Percentiles rank a stretch among this genome's conserved stretches.
These are phyloP conservation scores for Leccinum fuscescens DNA, from an alignment of 1,284 basidiomycete species.

Conservation along the genomic window DNA sequence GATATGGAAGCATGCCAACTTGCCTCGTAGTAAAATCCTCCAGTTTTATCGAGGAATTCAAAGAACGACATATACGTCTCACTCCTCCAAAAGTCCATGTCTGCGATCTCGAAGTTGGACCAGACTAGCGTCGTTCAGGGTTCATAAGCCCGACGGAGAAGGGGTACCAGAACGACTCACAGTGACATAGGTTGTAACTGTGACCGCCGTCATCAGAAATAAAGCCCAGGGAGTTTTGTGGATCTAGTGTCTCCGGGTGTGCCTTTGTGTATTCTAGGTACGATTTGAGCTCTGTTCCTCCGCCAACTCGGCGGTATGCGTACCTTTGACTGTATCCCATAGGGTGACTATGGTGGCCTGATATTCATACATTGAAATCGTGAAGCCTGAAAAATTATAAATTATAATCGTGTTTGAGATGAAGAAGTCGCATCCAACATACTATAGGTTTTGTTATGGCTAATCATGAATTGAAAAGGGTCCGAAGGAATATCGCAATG, in stretches of 20 bases:
- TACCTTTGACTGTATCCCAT: conserved; percentile 71
- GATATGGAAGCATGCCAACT: conserved; percentile 14
- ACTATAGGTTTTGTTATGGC: conserved; percentile 76
- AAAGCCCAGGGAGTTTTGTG: conserved; percentile 71
- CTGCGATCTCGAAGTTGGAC: conserved; percentile 86
- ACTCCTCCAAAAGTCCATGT: conserved; percentile 79
- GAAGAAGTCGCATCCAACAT: conserved; percentile 11
- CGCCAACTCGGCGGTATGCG: conserved; percentile 2
- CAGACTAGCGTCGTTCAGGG: conserved; percentile 48
- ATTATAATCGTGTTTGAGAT: neutral
- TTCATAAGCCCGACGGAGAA: neutral
- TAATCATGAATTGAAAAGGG: conserved; percentile 78
- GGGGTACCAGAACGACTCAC: conserved; percentile 41
- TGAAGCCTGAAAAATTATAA: conserved; percentile 53
- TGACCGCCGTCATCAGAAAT: conserved; percentile 70
- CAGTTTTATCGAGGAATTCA: conserved; percentile 69
- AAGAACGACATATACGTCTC: conserved; percentile 81
- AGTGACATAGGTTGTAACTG: conserved; percentile 80
- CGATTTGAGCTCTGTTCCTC: neutral
- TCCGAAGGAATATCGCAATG: conserved; percentile 79
- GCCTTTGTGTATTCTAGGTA: conserved; percentile 42
- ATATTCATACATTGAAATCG: conserved; percentile 78
- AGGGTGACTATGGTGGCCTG: conserved; percentile 74
- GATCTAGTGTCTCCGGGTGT: conserved; percentile 64
- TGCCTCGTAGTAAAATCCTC: conserved; percentile 85